Base-by-base conservation (phyloP, 257 asterid genomes). In the Scutellaria minor region DNA sequence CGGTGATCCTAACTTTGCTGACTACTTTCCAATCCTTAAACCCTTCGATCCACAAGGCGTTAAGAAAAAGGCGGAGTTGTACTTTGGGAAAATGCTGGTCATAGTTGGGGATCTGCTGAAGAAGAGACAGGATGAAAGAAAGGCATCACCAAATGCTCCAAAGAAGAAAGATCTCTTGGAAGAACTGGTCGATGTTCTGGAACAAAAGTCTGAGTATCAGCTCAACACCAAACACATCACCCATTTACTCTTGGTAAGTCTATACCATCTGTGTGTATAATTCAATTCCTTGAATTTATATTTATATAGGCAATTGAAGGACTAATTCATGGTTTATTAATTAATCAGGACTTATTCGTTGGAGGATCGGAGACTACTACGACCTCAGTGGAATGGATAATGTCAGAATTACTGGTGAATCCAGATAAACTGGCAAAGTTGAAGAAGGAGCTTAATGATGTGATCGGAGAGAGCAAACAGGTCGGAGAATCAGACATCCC, bases 1-100 rank as follows among this genome's bases (percentile, higher is more conserved):
- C 0, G 82, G 79, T 10, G 75, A 14, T 63, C 77, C 83, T 2
- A 83, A 81, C 59, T 7, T 81, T 13, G 73, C 81, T 0, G 87
- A 83, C 27, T 65, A 12, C 55, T 80, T 83, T n/a, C 82, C 84
- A 1, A 13, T 73, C 35, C 68, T 84, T 3, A 50, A 54, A 31
- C 37, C 48, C 50, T 13, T 84, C 11, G 88, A 84, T 58, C 66
- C 68, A 5, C 85, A 81, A 31, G 83, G 85, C 11, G 48, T 73
- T 7, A 64, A 60, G 69, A 41, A 75, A 1, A 45, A 13, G 75
- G 59, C 78, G 0, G 71, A 72, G 41, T 0, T 27, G 3, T 51
- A 7, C 14, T 55, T 72, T 12, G 82, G 82, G 1, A 42, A 67
- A 41, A 3, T 78, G 66, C 68, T 58, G 9, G 45, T 35, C 13